These are phyloP conservation scores for Neopestalotiopsis rosae DNA, from an alignment of 2,329 filamentous ascomycete species.

Conservation along the genomic window DNA sequence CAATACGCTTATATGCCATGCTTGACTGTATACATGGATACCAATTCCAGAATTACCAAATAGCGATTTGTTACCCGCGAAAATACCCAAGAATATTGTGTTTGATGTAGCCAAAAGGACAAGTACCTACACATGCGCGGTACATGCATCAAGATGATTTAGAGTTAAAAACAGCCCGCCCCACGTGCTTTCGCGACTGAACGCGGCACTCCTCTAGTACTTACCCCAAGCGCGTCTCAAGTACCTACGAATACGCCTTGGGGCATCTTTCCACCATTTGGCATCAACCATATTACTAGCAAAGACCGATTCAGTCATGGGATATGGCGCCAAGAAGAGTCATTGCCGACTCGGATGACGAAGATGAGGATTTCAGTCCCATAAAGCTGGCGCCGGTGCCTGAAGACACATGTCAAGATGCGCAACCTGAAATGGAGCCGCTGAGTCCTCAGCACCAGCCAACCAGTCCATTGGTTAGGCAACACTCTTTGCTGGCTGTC, in stretches of 20 bases:
- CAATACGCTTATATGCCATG: too few relatives aligned
- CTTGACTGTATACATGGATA: neutral
- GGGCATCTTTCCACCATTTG: neutral
- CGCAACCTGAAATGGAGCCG: slow-evolving; percentile 33
- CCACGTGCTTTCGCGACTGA: slow-evolving; percentile 1
- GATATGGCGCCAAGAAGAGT: slow-evolving; percentile 34
- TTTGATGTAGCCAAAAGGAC: neutral
- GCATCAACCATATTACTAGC: neutral
- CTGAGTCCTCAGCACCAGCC: slow-evolving; percentile 31
- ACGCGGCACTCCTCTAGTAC: neutral
- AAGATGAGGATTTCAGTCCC: slow-evolving; percentile 31
- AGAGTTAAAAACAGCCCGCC: neutral
- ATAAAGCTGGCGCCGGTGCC: slow-evolving; percentile 21
- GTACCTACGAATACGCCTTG: neutral
- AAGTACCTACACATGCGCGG: neutral
- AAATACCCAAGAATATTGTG: neutral
- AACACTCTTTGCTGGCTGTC: slow-evolving; percentile 1
- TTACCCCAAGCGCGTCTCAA: neutral
- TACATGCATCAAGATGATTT: neutral
- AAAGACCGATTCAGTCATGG: neutral
- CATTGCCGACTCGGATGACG: slow-evolving; percentile 41
- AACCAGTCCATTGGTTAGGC: slow-evolving; percentile 21
- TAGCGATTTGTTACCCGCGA: too few relatives aligned
- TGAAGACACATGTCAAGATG: slow-evolving; percentile 14
- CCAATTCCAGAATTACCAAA: neutral